These are phyloP conservation scores for Coemansia biformis DNA, from an alignment of 192 early-diverging fungal species.

Conservation along the genomic window DNA sequence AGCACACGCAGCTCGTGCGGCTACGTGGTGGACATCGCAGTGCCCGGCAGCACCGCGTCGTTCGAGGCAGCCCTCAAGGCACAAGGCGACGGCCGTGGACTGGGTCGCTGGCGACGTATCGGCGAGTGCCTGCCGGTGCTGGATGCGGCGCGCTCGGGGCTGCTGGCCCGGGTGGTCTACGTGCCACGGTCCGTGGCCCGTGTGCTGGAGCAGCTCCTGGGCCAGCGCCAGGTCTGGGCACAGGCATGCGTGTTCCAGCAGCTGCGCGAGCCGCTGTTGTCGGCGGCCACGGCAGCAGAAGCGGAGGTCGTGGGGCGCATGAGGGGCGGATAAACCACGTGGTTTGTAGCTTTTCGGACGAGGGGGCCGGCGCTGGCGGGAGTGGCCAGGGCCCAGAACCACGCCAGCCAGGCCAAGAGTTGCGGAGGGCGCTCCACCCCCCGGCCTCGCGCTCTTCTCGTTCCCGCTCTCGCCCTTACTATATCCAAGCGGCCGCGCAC, in stretches of 20 bases:
- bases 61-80: not conserved
- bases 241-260: conserved; percentile 25
- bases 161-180: conserved; percentile 27
- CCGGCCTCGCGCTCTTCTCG: too few relatives aligned
- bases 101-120: conserved; percentile 1
- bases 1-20: conserved; percentile 12
- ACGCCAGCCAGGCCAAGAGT: too few relatives aligned
- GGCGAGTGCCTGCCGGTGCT: conserved; percentile 25
- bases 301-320: too few relatives aligned
- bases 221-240: conserved; percentile 23
- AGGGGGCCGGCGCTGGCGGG: too few relatives aligned
- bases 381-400: too few relatives aligned
- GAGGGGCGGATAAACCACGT: too few relatives aligned
- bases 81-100: not conserved
- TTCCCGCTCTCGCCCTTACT: too few relatives aligned
- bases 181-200: conserved; percentile 5
- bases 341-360: too few relatives aligned
- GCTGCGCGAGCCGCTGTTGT: too few relatives aligned
- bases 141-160: conserved; percentile 10
- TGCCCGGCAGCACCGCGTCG: not conserved
- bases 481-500: too few relatives aligned
- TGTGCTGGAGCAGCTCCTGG: not conserved
- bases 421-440: too few relatives aligned
- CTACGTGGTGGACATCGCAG: conserved; percentile 19
- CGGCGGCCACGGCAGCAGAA: too few relatives aligned